These are phyloP conservation scores for Aaosphaeria pasadenensis DNA, from an alignment of 2,329 filamentous ascomycete species.

Conservation along the genomic window DNA sequence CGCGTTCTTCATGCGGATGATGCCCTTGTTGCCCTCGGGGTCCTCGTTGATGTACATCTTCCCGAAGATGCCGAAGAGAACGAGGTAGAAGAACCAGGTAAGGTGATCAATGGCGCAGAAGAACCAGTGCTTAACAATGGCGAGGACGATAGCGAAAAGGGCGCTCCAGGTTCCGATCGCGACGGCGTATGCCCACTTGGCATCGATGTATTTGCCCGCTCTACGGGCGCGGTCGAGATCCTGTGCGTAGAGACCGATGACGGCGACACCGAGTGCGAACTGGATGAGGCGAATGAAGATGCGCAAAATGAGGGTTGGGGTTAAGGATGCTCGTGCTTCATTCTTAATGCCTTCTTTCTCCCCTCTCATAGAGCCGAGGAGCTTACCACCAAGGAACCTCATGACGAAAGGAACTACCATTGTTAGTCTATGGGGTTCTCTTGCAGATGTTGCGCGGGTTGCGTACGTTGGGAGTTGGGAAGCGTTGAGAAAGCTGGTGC, in stretches of 20 bases:
- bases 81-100: slow-evolving; percentile 73
- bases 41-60: slow-evolving; percentile 73
- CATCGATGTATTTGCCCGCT: slow-evolving; percentile 44
- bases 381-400: slow-evolving; percentile 23
- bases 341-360: slow-evolving; percentile 20
- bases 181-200: slow-evolving; percentile 60
- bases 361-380: slow-evolving; percentile 16
- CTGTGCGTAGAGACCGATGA: slow-evolving; percentile 66
- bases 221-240: slow-evolving; percentile 35
- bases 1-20: slow-evolving; percentile 78
- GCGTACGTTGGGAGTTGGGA: slow-evolving; percentile 4
- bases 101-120: slow-evolving; percentile 69
- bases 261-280: slow-evolving; percentile 71
- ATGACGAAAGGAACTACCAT: slow-evolving; percentile 10
- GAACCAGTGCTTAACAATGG: slow-evolving; percentile 43
- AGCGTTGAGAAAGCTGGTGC: not conserved
- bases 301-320: slow-evolving; percentile 41
- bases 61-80: slow-evolving; percentile 80
- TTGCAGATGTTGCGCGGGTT: too few species aligned
- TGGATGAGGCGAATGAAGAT: slow-evolving; percentile 68
- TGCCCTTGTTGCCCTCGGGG: slow-evolving; percentile 59
- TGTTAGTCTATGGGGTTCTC: not conserved
- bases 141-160: slow-evolving; percentile 14
- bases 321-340: slow-evolving; percentile 14
- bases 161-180: slow-evolving; percentile 52